A percentile compares a stretch with the other conserved stretches of the same genome.
Evolutionary conservation across 768 basidiomycete species (phyloP).

Genomic region (Gymnopilus junonius): DNA sequence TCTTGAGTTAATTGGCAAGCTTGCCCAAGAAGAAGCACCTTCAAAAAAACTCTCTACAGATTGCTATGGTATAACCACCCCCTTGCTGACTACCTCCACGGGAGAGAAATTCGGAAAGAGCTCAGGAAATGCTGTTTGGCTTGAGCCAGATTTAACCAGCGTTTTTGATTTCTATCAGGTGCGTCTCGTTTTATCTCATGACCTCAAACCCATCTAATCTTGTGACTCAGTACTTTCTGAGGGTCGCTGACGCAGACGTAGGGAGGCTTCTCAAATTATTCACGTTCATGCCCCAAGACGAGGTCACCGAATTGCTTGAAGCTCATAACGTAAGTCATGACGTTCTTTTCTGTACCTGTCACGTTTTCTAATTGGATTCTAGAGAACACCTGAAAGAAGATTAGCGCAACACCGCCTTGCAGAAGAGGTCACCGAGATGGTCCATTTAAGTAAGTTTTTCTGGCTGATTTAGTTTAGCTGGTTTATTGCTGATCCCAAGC

Average conservation of each 20-base stretch:
- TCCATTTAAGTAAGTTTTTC: slow-evolving; percentile 41
- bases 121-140: slow-evolving; percentile 94
- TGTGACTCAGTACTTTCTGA: slow-evolving; percentile 94
- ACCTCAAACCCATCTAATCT: not conserved
- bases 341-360: not conserved
- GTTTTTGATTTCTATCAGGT: slow-evolving; percentile 97
- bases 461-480: not conserved
- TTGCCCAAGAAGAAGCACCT: slow-evolving; percentile 24
- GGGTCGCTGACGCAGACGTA: slow-evolving; percentile 80
- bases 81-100: slow-evolving; percentile 85
- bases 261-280: slow-evolving; percentile 81
- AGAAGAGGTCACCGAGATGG: slow-evolving; percentile 56
- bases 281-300: slow-evolving; percentile 67
- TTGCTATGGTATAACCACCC: slow-evolving; percentile 89
- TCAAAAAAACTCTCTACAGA: slow-evolving; percentile 28
- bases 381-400: slow-evolving; percentile 48
- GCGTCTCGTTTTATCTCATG: not conserved
- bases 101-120: slow-evolving; percentile 99
- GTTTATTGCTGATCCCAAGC: slow-evolving; percentile 1
- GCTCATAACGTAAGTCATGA: slow-evolving; percentile 55
- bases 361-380: not conserved
- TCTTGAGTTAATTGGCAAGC: slow-evolving; percentile 83
- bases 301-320: slow-evolving; percentile 60
- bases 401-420: slow-evolving; percentile 54
- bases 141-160: slow-evolving; percentile 78